These are phyloP conservation scores for Scheffersomyces ergatensis DNA, from an alignment of 805 yeast species.

Conservation along the genomic window DNA sequence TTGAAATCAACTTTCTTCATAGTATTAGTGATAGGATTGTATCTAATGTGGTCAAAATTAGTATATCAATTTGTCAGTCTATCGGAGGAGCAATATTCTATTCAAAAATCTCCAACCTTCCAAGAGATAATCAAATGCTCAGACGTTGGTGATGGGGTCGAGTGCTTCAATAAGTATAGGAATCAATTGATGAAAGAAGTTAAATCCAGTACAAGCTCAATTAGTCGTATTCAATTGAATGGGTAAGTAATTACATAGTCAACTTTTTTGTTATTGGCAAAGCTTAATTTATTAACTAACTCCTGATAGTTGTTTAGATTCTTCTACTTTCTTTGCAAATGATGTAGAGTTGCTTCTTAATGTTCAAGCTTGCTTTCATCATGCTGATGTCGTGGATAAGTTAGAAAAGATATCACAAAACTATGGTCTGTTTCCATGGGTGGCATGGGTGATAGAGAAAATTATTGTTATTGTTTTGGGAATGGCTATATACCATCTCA, in stretches of 20 bases:
- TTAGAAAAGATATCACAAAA: not conserved
- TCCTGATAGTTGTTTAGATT: not conserved
- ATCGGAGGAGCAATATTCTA: too few relatives aligned
- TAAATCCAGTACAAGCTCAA: not conserved
- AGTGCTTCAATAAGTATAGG: slow-evolving; percentile 14
- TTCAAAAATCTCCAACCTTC: not conserved
- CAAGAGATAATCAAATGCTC: slow-evolving; percentile 10
- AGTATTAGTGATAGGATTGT: too few relatives aligned
- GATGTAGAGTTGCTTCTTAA: slow-evolving; percentile 19
- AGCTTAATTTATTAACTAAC: too few relatives aligned
- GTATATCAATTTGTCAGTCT: too few relatives aligned
- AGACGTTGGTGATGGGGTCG: slow-evolving; percentile 15
- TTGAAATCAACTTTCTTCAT: too few relatives aligned
- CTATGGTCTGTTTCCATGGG: too few relatives aligned
- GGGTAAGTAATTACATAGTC: too few relatives aligned
- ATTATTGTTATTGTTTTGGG: too few relatives aligned
- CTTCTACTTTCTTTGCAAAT: not conserved
- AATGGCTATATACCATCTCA: too few relatives aligned
- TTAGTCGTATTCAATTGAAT: slow-evolving; percentile 11
- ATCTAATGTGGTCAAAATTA: too few relatives aligned
- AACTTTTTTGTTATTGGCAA: too few relatives aligned
- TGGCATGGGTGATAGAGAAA: too few relatives aligned
- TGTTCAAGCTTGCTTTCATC: slow-evolving; percentile 23
- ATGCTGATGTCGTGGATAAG: slow-evolving; percentile 14
- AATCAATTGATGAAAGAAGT: slow-evolving; percentile 8